Base-by-base conservation (phyloP, 371 early-diverging fungal genomes). In the Saksenaea vasiformis region DNA sequence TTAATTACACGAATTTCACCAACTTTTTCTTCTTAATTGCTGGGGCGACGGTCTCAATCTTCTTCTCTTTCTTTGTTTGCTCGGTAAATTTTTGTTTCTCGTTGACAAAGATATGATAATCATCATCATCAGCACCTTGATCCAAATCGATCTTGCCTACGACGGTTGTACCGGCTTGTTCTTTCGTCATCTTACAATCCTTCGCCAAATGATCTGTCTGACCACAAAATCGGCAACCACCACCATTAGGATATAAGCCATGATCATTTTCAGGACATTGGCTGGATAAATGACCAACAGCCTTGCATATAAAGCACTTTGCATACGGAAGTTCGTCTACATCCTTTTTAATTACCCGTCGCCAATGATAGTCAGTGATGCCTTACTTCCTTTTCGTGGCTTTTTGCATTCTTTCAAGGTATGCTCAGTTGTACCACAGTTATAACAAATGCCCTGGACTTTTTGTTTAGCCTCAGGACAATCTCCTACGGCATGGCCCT, bases 181-280 rank as follows among this genome's bases (percentile, higher is more conserved):
- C 85, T 61, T 80, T 79, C 19, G 84, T 85, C 51, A 88, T 70
- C 54, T 80, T 86, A 76, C 98, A 97, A 59, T 97, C 94, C 62
- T 84, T 88, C 3, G 92, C 92, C 41, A 93, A 79, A 71, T 97
- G 98, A 67, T 90, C 85, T 1, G 91, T 89, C 57, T 90, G 86
- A 22, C 91, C 90, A 67, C 97, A 97, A 75, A 87, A 93, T 54
- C 86, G 84, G 79, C 97, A 97, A 35, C 88, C 74, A 9, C 98
- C 98, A 38, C 97, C 97, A 61, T 95, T 91, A 1, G 94, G 94
- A 70, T 96, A 96, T 65, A 97, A 59, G 1, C 97, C 97, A 62
- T 85, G 83, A 28, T 90, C 91, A 77, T 97, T 97, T 72, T 93
- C 78, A 10, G 90, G 88, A 61, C 97, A 97, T 61, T 87, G 76